phyloP scores from a whole-genome alignment of 192 early-diverging fungal genomes.

The Backusella sp. region DNA sequence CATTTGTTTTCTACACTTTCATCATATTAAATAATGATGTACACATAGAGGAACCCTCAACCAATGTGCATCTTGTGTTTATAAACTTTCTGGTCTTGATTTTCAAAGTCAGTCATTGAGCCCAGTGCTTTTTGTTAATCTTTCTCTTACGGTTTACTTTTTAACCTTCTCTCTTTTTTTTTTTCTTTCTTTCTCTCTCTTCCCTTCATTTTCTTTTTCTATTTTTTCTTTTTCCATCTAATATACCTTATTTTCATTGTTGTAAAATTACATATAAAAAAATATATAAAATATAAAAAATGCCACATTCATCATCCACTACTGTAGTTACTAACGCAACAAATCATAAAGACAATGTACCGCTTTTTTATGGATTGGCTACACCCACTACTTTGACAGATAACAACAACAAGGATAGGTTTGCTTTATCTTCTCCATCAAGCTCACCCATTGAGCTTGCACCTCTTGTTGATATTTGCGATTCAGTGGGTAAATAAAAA shows the following conservation, averaged over 20 bases:
- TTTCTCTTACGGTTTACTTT: not conserved
- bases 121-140: not conserved
- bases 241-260: not conserved
- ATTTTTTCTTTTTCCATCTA: not conserved
- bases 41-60: not conserved
- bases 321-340: conserved; percentile 9
- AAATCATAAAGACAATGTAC: not conserved
- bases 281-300: conserved; percentile 1
- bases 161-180: not conserved
- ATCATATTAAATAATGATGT: not conserved
- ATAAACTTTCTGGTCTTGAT: not conserved
- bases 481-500: conserved; percentile 9
- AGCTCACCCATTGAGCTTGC: not conserved
- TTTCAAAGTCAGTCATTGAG: not conserved
- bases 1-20: not conserved
- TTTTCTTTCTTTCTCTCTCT: not conserved
- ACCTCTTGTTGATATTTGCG: conserved; percentile 1
- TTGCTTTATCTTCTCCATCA: not conserved
- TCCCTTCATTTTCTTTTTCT: not conserved
- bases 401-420: not conserved
- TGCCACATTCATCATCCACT: conserved; percentile 20
- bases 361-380: not conserved
- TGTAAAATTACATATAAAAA: not conserved
- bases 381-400: conserved; percentile 11
- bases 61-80: conserved; percentile 10